Conservation (phyloP, 768 basidiomycete species). For the Phaffia australis region DNA sequence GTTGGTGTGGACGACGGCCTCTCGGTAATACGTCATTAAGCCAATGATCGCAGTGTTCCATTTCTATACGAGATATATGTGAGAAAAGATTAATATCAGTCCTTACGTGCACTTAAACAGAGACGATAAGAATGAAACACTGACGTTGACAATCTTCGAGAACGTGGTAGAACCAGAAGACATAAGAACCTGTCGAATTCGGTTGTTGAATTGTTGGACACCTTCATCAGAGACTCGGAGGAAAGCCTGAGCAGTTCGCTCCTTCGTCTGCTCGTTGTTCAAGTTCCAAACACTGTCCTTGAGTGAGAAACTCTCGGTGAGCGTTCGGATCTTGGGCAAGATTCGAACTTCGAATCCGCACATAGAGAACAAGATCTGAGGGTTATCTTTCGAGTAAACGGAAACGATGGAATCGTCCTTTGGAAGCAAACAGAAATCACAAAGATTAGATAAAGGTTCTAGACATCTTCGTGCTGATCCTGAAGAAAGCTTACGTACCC, state of each 20-base stretch:
- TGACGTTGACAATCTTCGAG: conserved; percentile 74
- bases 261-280: conserved; percentile 93
- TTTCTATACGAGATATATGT: conserved; percentile 49
- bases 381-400: conserved; percentile 95
- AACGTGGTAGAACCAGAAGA: conserved; percentile 97
- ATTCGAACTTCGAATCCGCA: conserved; percentile 98
- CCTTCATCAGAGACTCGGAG: conserved; percentile 93
- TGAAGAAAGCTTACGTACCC: conserved; percentile 41
- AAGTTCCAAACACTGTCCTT: conserved; percentile 54
- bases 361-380: conserved; percentile 96
- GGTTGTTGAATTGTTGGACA: conserved; percentile 92
- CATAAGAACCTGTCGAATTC: conserved; percentile 87
- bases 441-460: too few species aligned
- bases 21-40: conserved; percentile 95
- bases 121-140: background rate
- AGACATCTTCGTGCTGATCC: conserved; percentile 56
- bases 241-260: conserved; percentile 95
- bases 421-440: too few species aligned
- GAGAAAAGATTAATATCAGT: background rate
- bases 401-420: conserved; percentile 54
- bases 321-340: conserved; percentile 86
- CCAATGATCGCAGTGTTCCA: conserved; percentile 95
- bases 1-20: conserved; percentile 93
- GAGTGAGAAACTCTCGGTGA: conserved; percentile 92
- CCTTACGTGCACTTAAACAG: background rate